phyloP scores from a whole-genome alignment of 176 grass and related monocot species.

The Neostapfia colusana region DNA sequence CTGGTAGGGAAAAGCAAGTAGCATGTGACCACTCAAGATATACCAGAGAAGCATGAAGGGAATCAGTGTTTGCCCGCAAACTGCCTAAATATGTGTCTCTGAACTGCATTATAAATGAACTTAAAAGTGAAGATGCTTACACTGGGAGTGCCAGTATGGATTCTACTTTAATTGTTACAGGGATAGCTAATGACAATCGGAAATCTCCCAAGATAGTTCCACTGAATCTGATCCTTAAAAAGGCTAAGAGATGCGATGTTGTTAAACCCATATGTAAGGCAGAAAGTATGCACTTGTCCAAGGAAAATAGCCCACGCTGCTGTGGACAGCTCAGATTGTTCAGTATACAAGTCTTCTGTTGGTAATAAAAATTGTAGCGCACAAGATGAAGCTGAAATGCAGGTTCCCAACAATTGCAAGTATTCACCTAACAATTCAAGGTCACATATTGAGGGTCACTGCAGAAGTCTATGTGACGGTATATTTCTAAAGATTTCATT shows the following conservation, averaged over 20 bases:
- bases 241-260: conserved; percentile 53
- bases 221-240: conserved; percentile 72
- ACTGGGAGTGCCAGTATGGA: conserved; percentile 48
- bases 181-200: conserved; percentile 54
- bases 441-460: conserved; percentile 8
- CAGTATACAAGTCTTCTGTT: conserved; percentile 25
- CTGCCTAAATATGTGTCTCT: conserved; percentile 83
- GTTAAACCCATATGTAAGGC: conserved; percentile 36
- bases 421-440: conserved; percentile 36
- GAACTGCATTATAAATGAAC: conserved; percentile 65
- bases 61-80: conserved; percentile 55
- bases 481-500: conserved; percentile 37
- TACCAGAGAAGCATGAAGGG: conserved; percentile 30
- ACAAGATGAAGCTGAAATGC: conserved; percentile 34
- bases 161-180: conserved; percentile 69
- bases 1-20: conserved; percentile 33
- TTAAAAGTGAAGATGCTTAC: conserved; percentile 45
- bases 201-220: conserved; percentile 91
- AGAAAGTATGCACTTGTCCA: conserved; percentile 28
- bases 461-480: conserved; percentile 26
- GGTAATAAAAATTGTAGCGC: conserved; percentile 25
- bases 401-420: conserved; percentile 34
- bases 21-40: conserved; percentile 15
- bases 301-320: conserved; percentile 34
- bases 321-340: conserved; percentile 32